phyloP scores from a whole-genome alignment of 441 rosid genomes.

The Lepidium campestre region DNA sequence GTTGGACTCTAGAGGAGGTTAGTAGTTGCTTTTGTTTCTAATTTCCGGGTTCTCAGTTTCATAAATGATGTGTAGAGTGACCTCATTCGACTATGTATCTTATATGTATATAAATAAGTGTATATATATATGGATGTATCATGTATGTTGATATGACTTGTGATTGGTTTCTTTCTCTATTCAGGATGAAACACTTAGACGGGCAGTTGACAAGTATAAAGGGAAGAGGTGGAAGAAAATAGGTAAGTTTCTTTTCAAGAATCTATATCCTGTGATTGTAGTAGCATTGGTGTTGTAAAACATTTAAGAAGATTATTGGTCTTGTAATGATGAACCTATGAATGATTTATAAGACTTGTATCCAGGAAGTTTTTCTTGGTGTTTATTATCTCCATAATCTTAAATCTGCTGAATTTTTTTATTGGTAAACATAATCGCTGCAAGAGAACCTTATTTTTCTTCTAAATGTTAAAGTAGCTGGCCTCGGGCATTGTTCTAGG shows the following conservation, averaged over 20 bases:
- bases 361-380: neutral
- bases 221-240: constrained; percentile 97
- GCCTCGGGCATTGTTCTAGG: neutral
- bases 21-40: neutral
- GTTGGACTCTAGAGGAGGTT: constrained; percentile 98
- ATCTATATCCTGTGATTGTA: neutral
- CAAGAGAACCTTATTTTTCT: neutral
- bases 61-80: neutral
- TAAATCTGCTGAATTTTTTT: neutral
- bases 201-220: constrained; percentile 65
- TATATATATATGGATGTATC: neutral
- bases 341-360: neutral
- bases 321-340: neutral
- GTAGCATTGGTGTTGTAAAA: neutral
- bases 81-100: neutral
- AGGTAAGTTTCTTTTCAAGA: constrained; percentile 37
- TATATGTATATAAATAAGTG: neutral
- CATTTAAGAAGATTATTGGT: neutral
- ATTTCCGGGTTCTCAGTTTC: neutral
- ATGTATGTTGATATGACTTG: neutral
- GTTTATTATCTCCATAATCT: neutral
- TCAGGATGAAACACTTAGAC: constrained; percentile 89
- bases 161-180: constrained; percentile 7
- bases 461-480: neutral
- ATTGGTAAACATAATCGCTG: neutral